A percentile compares a stretch with the other conserved stretches of the same genome.
phyloP scores from a whole-genome alignment of 495 filamentous ascomycete genomes.

The Penicillium parvum region DNA sequence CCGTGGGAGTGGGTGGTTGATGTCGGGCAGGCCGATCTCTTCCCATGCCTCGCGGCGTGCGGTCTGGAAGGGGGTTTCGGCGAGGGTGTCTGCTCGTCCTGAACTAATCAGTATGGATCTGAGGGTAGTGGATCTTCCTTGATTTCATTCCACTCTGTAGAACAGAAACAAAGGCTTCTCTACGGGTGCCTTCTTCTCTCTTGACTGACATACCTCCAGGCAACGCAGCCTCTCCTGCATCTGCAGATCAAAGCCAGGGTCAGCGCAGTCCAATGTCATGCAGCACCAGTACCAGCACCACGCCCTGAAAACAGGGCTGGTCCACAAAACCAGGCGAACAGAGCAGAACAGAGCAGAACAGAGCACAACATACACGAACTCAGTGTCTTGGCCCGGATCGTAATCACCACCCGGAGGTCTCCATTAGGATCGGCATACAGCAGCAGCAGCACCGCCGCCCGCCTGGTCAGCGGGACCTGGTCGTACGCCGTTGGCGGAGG shows the following conservation, averaged over 20 bases:
- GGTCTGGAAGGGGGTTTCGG: slow-evolving; percentile 61
- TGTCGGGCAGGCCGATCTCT: slow-evolving; percentile 80
- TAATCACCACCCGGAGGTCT: slow-evolving; percentile 77
- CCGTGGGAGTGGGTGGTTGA: slow-evolving; percentile 54
- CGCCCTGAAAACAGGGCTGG: slow-evolving; percentile 4
- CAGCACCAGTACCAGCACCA: slow-evolving; percentile 4
- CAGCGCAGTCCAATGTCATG: slow-evolving; percentile 20
- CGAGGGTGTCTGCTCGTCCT: slow-evolving; percentile 47
- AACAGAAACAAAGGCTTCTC: no score
- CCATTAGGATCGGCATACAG: slow-evolving; percentile 77
- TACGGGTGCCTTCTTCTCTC: background rate
- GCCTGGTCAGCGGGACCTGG: slow-evolving; percentile 62
- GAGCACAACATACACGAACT: slow-evolving; percentile 47
- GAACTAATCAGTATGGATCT: no score
- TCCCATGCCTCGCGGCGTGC: slow-evolving; percentile 85
- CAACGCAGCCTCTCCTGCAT: slow-evolving; percentile 78
- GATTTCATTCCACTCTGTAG: background rate
- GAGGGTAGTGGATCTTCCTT: background rate
- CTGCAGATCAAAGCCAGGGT: slow-evolving; percentile 18
- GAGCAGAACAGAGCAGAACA: background rate
- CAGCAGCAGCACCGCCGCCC: slow-evolving; percentile 80
- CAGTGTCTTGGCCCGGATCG: slow-evolving; percentile 73
- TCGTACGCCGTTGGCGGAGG: slow-evolving; percentile 58
- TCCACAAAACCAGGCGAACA: slow-evolving; percentile 2
- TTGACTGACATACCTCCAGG: slow-evolving; percentile 65